Evolutionary conservation across 352 stramenopile species (phyloP).

Genomic region (Phytophthora pseudosyringae): DNA sequence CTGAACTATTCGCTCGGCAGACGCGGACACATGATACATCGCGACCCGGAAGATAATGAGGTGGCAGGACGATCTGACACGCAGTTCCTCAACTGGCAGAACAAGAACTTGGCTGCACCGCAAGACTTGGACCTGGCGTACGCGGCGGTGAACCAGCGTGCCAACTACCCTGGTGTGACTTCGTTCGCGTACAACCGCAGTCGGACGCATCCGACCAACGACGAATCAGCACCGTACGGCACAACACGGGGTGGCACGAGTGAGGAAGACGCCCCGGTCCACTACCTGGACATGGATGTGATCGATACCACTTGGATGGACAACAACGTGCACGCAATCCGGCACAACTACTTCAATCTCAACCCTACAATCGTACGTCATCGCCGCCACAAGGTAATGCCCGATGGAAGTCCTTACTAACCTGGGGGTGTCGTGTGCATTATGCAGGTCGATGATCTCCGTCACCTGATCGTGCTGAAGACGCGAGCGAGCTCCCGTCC

Average conservation of each 20-base stretch:
- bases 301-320: slow-evolving; percentile 91
- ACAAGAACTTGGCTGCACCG: slow-evolving; percentile 43
- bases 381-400: not conserved
- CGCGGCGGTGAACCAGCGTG: slow-evolving; percentile 62
- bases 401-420: not conserved
- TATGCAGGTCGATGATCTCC: slow-evolving; percentile 58
- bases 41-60: slow-evolving; percentile 38
- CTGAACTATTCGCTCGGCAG: slow-evolving; percentile 64
- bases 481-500: slow-evolving; percentile 56
- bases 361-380: slow-evolving; percentile 79
- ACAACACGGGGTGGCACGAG: slow-evolving; percentile 18
- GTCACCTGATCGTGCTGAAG: slow-evolving; percentile 65
- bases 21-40: slow-evolving; percentile 61
- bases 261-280: slow-evolving; percentile 28
- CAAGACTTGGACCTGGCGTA: slow-evolving; percentile 63
- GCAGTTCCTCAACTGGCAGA: slow-evolving; percentile 46
- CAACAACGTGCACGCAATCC: slow-evolving; percentile 84
- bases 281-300: slow-evolving; percentile 86
- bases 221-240: slow-evolving; percentile 35
- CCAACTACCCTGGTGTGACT: slow-evolving; percentile 56
- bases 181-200: slow-evolving; percentile 63
- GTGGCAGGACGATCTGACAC: slow-evolving; percentile 36
- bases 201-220: slow-evolving; percentile 15
- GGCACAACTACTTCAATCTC: slow-evolving; percentile 89
- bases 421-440: not conserved